phyloP scores from a whole-genome alignment of 176 grass and related monocot genomes.

The Musa acuminata region DNA sequence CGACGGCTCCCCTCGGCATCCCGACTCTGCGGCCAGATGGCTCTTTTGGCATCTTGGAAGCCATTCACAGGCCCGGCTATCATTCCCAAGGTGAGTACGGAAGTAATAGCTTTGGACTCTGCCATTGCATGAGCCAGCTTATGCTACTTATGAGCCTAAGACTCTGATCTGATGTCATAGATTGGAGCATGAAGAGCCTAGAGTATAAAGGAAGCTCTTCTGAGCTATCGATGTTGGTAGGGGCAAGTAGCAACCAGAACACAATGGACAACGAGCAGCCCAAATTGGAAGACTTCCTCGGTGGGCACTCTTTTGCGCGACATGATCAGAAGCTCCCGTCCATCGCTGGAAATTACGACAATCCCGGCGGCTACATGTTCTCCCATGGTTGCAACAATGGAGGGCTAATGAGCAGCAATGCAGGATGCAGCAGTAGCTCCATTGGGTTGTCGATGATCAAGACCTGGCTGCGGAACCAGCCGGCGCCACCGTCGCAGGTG shows the following conservation, averaged over 20 bases:
- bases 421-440: constrained; percentile 11
- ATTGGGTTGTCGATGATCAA: constrained; percentile 81
- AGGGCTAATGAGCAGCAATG: constrained; percentile 8
- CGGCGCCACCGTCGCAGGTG: not conserved
- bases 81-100: not conserved
- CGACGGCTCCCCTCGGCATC: too few relatives aligned
- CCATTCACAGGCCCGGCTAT: constrained; percentile 15
- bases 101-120: not conserved
- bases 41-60: constrained; percentile 28
- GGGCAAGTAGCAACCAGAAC: constrained; percentile 11
- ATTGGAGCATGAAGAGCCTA: constrained; percentile 29
- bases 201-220: constrained; percentile 24
- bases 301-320: constrained; percentile 11
- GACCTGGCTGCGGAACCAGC: constrained; percentile 58
- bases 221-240: constrained; percentile 34
- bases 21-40: constrained; percentile 19
- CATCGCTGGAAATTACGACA: not conserved
- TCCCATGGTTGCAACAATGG: not conserved
- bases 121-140: not conserved
- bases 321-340: constrained; percentile 2
- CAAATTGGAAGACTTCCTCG: constrained; percentile 66
- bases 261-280: constrained; percentile 23
- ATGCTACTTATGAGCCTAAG: not conserved
- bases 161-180: constrained; percentile 2
- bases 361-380: constrained; percentile 8